Percentiles rank a stretch among this genome's conserved stretches.
Evolutionary conservation across 75 land plant genomes (phyloP).

Genomic region (Pinus tabuliformis): DNA sequence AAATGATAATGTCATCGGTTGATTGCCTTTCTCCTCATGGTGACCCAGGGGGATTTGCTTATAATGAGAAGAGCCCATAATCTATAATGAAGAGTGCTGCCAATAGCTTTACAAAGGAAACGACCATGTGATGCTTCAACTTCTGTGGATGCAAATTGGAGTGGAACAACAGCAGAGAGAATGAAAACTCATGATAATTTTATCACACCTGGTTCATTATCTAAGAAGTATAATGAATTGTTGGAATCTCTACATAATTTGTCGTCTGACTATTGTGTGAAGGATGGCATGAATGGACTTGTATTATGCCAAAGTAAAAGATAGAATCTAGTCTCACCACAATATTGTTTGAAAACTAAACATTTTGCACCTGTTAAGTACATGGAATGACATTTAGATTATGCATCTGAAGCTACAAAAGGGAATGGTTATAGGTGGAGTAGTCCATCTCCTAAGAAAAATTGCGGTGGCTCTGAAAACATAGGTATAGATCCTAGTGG

Average conservation of each 20-base stretch:
- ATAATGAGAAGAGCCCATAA: slow-evolving; percentile 49
- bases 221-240: background rate
- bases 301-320: no score
- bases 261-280: no score
- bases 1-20: slow-evolving; percentile 35
- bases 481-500: no score
- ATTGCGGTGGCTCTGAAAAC: no score
- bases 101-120: slow-evolving; percentile 58
- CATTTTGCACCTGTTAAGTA: no score
- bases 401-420: slow-evolving; percentile 12
- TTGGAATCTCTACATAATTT: background rate
- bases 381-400: slow-evolving; percentile 31
- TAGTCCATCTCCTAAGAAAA: no score
- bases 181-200: background rate
- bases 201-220: background rate
- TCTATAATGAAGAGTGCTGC: slow-evolving; percentile 73
- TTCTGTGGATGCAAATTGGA: background rate
- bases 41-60: slow-evolving; percentile 15
- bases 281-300: no score
- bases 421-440: no score
- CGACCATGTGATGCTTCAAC: slow-evolving; percentile 29
- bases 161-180: background rate
- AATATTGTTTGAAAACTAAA: no score
- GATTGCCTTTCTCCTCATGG: slow-evolving; percentile 51
- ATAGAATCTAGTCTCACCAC: no score